A percentile compares a stretch with the other conserved stretches of the same genome.
phyloP scores from a whole-genome alignment of 306 rosid genomes.

The Lathyrus aphaca region DNA sequence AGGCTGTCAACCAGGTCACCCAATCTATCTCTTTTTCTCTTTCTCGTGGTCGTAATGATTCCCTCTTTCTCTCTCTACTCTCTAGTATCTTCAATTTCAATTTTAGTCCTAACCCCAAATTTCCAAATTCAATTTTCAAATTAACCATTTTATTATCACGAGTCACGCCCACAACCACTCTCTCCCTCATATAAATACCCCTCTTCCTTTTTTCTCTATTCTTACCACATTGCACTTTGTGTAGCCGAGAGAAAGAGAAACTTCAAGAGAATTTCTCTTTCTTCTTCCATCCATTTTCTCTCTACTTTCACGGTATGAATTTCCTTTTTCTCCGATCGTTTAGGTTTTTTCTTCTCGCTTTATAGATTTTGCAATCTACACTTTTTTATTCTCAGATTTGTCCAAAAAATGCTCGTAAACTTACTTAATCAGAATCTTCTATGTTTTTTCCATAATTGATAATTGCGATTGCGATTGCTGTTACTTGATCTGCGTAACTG shows the following conservation, averaged over 20 bases:
- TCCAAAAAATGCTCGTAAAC: background rate
- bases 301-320: slow-evolving; percentile 28
- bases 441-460: slow-evolving; percentile 4
- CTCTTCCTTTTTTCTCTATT: background rate
- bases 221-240: background rate
- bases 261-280: background rate
- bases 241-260: slow-evolving; percentile 9
- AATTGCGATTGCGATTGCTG: slow-evolving; percentile 2
- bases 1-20: slow-evolving; percentile 46
- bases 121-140: slow-evolving; percentile 39
- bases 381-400: background rate
- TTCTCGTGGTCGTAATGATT: slow-evolving; percentile 53
- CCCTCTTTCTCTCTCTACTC: slow-evolving; percentile 29
- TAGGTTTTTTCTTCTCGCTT: background rate
- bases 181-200: slow-evolving; percentile 28
- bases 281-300: slow-evolving; percentile 17
- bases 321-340: background rate
- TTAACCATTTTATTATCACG: background rate
- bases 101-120: slow-evolving; percentile 21
- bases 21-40: slow-evolving; percentile 31
- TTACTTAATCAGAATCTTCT: background rate
- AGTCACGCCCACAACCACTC: slow-evolving; percentile 27
- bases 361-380: background rate
- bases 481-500: slow-evolving; percentile 30
- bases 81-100: slow-evolving; percentile 24